Conservation (phyloP, 352 stramenopile species). For the Thalassiosira exigua region DNA sequence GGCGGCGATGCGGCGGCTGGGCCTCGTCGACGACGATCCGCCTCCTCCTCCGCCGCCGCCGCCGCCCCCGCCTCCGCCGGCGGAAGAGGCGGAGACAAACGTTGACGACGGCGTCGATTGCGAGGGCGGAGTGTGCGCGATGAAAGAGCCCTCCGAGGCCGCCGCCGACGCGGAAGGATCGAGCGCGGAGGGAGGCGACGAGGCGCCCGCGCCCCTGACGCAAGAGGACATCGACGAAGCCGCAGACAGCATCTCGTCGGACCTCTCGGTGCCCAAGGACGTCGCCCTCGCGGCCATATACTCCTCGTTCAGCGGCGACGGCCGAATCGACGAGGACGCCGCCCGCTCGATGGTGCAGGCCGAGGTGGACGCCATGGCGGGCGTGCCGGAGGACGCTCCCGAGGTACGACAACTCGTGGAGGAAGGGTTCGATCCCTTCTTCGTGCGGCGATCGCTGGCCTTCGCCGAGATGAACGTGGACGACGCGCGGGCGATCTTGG, state of each 20-base stretch:
- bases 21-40: conserved; percentile 47
- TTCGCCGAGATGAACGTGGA: conserved; percentile 80
- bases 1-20: conserved; percentile 77
- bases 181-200: background rate
- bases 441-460: conserved; percentile 70
- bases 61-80: conserved; percentile 11
- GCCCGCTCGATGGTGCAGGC: conserved; percentile 72
- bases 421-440: conserved; percentile 74
- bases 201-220: background rate
- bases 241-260: conserved; percentile 55
- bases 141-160: background rate
- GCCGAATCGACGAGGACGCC: conserved; percentile 60
- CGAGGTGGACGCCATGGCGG: conserved; percentile 73
- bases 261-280: conserved; percentile 70
- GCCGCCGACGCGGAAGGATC: background rate
- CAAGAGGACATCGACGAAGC: conserved; percentile 52
- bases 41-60: conserved; percentile 11
- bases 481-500: conserved; percentile 75
- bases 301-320: conserved; percentile 57
- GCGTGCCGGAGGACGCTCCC: conserved; percentile 67
- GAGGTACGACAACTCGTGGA: conserved; percentile 61
- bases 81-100: background rate
- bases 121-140: conserved; percentile 32
- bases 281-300: conserved; percentile 75
- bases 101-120: conserved; percentile 16